Evolutionary conservation across 2,329 filamentous ascomycete genomes (phyloP).

Genomic region (Setomelanomma holmii): DNA sequence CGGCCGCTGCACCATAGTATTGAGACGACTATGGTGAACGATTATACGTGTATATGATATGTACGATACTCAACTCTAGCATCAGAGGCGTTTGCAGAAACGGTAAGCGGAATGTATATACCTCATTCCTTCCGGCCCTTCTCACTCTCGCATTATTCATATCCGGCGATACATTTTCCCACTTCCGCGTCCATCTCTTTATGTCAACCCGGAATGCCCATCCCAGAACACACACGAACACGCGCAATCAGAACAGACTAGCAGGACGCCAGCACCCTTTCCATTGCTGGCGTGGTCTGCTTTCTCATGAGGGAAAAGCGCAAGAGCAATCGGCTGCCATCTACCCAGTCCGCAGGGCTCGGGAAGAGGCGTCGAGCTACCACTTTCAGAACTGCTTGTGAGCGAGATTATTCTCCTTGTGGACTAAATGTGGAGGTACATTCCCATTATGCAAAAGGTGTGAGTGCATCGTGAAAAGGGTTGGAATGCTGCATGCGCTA

Average conservation of each 20-base stretch:
- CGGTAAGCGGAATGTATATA: conserved; percentile 23
- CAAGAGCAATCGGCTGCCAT: conserved; percentile 29
- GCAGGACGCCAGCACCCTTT: conserved; percentile 29
- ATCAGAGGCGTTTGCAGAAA: conserved; percentile 11
- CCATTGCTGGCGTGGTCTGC: conserved; percentile 34
- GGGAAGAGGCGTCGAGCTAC: conserved; percentile 24
- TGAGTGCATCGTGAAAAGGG: too few relatives aligned
- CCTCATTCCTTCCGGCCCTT: conserved; percentile 3
- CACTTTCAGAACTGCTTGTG: conserved; percentile 45
- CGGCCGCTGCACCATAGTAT: conserved; percentile 14
- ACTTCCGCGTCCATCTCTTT: background rate
- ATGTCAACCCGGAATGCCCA: too few relatives aligned
- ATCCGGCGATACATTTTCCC: background rate
- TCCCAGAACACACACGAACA: conserved; percentile 18
- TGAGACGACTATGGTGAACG: background rate
- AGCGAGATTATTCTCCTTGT: conserved; percentile 41
- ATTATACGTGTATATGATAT: conserved; percentile 17
- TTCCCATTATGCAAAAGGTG: too few relatives aligned
- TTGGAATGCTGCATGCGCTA: background rate
- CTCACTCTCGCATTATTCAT: background rate
- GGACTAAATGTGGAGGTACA: conserved; percentile 47
- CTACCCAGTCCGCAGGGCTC: conserved; percentile 17
- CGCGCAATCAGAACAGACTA: conserved; percentile 41
- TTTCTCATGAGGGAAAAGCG: conserved; percentile 17
- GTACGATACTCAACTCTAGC: conserved; percentile 22